Percentiles rank a stretch among this genome's conserved stretches.
These are phyloP conservation scores for Aspergillus tanneri DNA, from an alignment of 2,329 filamentous ascomycete species.

Conservation along the genomic window DNA sequence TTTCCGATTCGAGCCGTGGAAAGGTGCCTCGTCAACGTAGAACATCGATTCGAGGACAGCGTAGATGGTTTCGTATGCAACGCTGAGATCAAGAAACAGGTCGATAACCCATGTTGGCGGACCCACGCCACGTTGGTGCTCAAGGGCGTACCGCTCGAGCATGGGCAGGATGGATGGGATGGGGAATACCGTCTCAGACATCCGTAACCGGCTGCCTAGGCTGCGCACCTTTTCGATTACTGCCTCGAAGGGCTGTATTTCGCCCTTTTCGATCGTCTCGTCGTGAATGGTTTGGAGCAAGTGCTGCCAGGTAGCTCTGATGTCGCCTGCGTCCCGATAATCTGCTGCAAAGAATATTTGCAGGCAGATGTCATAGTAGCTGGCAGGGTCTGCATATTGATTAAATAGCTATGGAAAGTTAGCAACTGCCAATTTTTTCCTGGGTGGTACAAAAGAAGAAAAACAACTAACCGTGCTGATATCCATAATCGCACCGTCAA, in stretches of 20 bases:
- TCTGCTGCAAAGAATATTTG: conserved; percentile 90
- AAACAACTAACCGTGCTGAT: conserved; percentile 67
- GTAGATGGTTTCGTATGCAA: conserved; percentile 62
- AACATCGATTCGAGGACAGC: conserved; percentile 64
- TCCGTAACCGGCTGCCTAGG: conserved; percentile 56
- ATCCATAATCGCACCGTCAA: conserved; percentile 75
- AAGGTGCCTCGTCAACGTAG: conserved; percentile 66
- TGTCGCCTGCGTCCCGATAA: conserved; percentile 82
- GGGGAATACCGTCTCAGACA: conserved; percentile 58
- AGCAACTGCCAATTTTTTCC: conserved; percentile 18
- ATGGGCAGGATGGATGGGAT: conserved; percentile 55
- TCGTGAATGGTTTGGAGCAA: conserved; percentile 71
- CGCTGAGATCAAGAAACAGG: conserved; percentile 62
- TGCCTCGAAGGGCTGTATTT: conserved; percentile 49
- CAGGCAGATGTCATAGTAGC: conserved; percentile 90
- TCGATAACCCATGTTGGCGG: conserved; percentile 62
- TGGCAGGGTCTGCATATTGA: conserved; percentile 81
- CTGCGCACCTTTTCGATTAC: conserved; percentile 56
- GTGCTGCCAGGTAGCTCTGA: conserved; percentile 79
- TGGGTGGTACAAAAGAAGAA: background rate
- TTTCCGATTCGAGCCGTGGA: conserved; percentile 57
- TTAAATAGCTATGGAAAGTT: conserved; percentile 72
- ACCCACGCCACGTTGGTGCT: conserved; percentile 49
- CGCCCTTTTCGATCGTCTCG: conserved; percentile 47
- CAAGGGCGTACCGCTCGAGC: conserved; percentile 55